Percentiles rank a stretch among this genome's conserved stretches.
These are phyloP conservation scores for Haplosporangium gracile DNA, from an alignment of 192 early-diverging fungal species.

Conservation along the genomic window DNA sequence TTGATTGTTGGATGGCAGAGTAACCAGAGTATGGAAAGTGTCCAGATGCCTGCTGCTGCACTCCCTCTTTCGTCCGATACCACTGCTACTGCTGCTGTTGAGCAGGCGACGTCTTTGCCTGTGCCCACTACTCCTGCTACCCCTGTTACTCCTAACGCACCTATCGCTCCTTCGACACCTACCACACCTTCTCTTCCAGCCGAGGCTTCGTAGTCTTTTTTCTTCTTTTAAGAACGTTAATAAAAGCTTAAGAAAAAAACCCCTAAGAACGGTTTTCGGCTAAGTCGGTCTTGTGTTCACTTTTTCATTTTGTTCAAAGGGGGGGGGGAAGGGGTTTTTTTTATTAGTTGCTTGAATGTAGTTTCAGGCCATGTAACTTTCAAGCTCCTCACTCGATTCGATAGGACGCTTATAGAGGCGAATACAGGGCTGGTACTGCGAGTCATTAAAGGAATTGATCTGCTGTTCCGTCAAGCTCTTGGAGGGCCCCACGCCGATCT, in stretches of 20 bases:
- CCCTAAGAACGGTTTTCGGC: not conserved
- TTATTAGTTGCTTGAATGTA: not conserved
- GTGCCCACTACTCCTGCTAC: not conserved
- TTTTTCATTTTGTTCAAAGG: not conserved
- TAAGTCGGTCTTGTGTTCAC: too few relatives aligned
- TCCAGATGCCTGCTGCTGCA: slow-evolving; percentile 24
- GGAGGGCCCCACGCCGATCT: slow-evolving; percentile 34
- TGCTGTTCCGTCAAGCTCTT: slow-evolving; percentile 20
- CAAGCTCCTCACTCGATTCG: slow-evolving; percentile 42
- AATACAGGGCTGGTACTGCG: slow-evolving; percentile 19
- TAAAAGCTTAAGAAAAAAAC: not conserved
- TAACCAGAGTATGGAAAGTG: slow-evolving; percentile 27
- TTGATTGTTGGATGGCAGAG: slow-evolving; percentile 15
- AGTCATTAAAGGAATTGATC: slow-evolving; percentile 16
- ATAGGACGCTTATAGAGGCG: slow-evolving; percentile 26
- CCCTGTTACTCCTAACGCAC: not conserved
- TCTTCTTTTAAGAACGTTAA: not conserved
- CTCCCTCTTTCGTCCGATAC: not conserved
- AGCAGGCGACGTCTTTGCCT: not conserved
- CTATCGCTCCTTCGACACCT: not conserved
- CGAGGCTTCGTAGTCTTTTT: not conserved
- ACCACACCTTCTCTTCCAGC: not conserved
- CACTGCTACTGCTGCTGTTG: too few relatives aligned
- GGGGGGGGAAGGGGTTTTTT: too few relatives aligned
- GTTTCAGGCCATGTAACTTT: not conserved